Base-by-base conservation (phyloP, 2,329 filamentous ascomycete genomes). In the Sporothrix pallida region DNA sequence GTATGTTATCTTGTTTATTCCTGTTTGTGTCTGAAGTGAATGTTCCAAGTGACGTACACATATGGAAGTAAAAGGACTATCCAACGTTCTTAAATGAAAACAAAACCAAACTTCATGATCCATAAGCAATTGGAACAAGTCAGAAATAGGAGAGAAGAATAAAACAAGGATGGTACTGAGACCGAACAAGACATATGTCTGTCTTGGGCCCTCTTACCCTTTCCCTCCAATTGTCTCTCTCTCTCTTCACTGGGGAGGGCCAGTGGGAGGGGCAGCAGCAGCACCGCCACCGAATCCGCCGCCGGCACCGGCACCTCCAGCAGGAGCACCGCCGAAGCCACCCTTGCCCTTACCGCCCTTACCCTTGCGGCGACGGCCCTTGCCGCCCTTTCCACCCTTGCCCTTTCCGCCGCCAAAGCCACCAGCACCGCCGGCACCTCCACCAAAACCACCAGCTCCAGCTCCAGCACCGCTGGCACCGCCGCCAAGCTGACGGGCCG, bases 281-380 rank as follows among this genome's bases (percentile, higher is more conserved):
- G 60, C 13, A 62, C 42, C 63, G 20, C 50, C n/a, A 26, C 23
- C 23, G 23, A 26, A 26, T 3, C 23, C 23, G 23, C 23, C 23
- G 3, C 46, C 48, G n/a, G 37, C 65, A 37, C 60, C 60, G 13
- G 60, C 13, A 62, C 42, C 63, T 20, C 50, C n/a, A 26, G 42
- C 9, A 2, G n/a, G n/a, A 9, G 56, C 23, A 31, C 44, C 63
- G 13, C 48, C 48, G 48, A 60, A 60, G 31, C 56, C 44, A 5
- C 52, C 65, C 48, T 69, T 69, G 48, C 65, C 65, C 26, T 54
- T 54, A 23, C 26, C 56, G 9, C 65, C 65, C 65, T 56, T 69
- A 23, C 65, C 63, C 63, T 68, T 68, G 44, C 44, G 63, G 23
- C 63, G 63, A 13, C 44, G 44, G 63, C 44, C n/a, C 63, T 52